Percentiles rank a stretch among this genome's conserved stretches.
Evolutionary conservation across 768 basidiomycete species (phyloP).

Genomic region (Wakefieldia striispora): DNA sequence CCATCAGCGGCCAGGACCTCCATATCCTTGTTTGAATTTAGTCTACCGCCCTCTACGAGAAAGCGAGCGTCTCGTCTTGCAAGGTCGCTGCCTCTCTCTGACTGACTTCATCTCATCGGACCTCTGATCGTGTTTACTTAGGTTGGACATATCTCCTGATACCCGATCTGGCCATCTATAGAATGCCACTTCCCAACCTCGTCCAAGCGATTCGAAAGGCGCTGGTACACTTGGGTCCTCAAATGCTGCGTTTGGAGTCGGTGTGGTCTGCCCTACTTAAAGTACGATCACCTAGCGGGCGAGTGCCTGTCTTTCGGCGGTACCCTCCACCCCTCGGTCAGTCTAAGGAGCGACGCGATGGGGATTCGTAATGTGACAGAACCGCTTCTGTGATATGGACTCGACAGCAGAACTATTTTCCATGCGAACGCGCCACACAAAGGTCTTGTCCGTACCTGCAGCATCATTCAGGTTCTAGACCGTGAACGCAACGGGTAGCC

Average conservation of each 20-base stretch:
- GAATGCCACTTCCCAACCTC: conserved; percentile 21
- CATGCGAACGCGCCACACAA: too few relatives aligned
- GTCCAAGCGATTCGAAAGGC: conserved; percentile 23
- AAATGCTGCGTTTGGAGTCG: conserved; percentile 9
- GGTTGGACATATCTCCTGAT: conserved; percentile 30
- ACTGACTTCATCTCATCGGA: background rate
- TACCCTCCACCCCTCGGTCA: too few relatives aligned
- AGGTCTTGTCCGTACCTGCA: too few relatives aligned
- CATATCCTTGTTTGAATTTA: conserved; percentile 7
- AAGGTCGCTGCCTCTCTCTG: conserved; percentile 15
- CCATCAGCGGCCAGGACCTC: background rate
- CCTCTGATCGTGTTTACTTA: conserved; percentile 1
- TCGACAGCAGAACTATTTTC: too few relatives aligned
- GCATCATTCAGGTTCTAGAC: too few relatives aligned
- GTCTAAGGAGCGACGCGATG: too few relatives aligned
- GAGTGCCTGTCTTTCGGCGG: too few relatives aligned
- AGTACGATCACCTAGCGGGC: too few relatives aligned
- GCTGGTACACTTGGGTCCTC: conserved; percentile 8
- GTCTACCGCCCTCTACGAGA: background rate
- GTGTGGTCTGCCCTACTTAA: conserved; percentile 13
- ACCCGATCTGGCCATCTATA: conserved; percentile 26
- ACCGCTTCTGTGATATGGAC: too few relatives aligned
- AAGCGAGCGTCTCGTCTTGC: conserved; percentile 2
- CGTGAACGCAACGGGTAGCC: too few relatives aligned
- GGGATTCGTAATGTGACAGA: too few relatives aligned